Base-by-base conservation (phyloP, 2,329 filamentous ascomycete genomes). In the Penicillium nordicum region DNA sequence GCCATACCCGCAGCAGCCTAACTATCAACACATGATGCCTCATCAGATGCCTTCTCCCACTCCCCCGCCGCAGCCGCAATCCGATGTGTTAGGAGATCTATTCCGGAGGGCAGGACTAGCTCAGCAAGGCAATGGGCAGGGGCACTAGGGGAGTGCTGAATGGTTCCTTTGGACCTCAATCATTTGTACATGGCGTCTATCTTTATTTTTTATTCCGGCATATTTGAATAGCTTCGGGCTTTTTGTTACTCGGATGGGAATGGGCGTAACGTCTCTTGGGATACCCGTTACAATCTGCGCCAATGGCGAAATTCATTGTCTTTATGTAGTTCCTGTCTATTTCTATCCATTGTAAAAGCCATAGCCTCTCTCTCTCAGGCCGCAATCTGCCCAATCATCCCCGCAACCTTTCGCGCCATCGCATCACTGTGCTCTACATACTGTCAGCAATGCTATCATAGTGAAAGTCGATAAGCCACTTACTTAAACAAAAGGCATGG, bases 401-500 rank as follows among this genome's bases (percentile, higher is more conserved):
- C 69, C 21, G 73, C 74, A 18, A 81, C 79, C 63, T 78, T 82
- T 57, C 75, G 73, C 3, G 82, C 82, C 67, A 85, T 81, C 25
- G 77, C 72, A 48, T 74, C 77, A 63, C 69, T 76, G 61, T 77
- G 71, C 21, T 69, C 72, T 76, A 52, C 8, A 53, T 23, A 38
- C 9, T 27, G 37, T 59, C 48, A 63, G 59, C 40, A 60, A 44
- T 8, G 6, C 16, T 11, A 42, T 40, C 18, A 16, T 41, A 38
- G 11, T 25, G 23, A 12, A 23, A 43, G 23, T 44, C 29, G 14
- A 54, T 40, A 32, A 46, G 23, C 21, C 2, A 50, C 77, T 75
- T 61, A 79, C 77, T 74, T 57, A 85, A 74, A 66, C 82, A 85
- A 70, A 87, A 87, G 0, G 79, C 82, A 76, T 87, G 84, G 46